Conservation (phyloP, 176 grass and related monocot genomes). For the Aechmea fasciata region DNA sequence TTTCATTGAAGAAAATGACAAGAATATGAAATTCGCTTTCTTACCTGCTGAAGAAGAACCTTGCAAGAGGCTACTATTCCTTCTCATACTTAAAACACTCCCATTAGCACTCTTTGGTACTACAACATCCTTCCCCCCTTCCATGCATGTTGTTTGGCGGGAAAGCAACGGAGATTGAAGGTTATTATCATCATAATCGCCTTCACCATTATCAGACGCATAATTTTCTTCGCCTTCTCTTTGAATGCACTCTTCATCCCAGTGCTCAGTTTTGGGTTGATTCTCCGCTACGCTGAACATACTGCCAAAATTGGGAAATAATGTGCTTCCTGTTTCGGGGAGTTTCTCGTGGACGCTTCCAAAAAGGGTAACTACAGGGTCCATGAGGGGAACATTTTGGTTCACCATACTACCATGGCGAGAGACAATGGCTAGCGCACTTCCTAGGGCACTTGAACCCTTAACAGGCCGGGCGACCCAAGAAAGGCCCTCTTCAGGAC, state of each 20-base stretch:
- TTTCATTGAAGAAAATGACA: too few species aligned
- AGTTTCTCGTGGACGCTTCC: slow-evolving; percentile 84
- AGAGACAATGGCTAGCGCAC: slow-evolving; percentile 54
- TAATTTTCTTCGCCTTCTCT: slow-evolving; percentile 52
- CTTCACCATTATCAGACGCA: slow-evolving; percentile 52
- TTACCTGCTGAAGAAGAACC: slow-evolving; percentile 4
- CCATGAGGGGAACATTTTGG: slow-evolving; percentile 60
- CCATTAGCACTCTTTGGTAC: slow-evolving; percentile 38
- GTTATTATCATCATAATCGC: slow-evolving; percentile 59
- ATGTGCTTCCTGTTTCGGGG: slow-evolving; percentile 76
- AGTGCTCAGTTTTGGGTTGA: slow-evolving; percentile 56
- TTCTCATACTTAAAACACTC: slow-evolving; percentile 35
- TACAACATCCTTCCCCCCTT: slow-evolving; percentile 76
- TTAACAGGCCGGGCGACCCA: slow-evolving; percentile 77
- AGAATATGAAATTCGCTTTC: too few species aligned
- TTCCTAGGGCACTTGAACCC: slow-evolving; percentile 63
- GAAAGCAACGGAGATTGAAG: slow-evolving; percentile 83
- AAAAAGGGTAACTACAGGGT: slow-evolving; percentile 83
- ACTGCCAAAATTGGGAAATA: slow-evolving; percentile 97
- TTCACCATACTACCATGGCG: slow-evolving; percentile 50
- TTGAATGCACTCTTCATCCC: slow-evolving; percentile 68
- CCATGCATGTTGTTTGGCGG: slow-evolving; percentile 68
- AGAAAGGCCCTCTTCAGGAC: slow-evolving; percentile 72
- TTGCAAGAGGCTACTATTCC: slow-evolving; percentile 40
- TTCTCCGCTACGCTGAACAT: slow-evolving; percentile 89